Conservation (phyloP, 2,329 filamentous ascomycete species). For the Fusarium ramigenum region DNA sequence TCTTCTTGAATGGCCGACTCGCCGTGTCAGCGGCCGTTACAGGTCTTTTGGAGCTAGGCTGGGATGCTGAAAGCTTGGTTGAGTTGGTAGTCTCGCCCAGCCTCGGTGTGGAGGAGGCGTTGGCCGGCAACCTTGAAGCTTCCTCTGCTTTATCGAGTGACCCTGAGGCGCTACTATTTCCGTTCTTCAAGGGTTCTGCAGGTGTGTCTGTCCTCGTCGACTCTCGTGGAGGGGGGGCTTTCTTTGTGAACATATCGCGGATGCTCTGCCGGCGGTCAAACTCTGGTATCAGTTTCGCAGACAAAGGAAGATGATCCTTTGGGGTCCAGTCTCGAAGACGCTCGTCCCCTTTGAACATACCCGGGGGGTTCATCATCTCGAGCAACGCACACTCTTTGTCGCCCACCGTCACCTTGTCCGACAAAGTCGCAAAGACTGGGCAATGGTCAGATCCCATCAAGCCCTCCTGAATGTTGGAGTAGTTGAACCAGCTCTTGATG, state of each 20-base stretch:
- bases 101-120: background rate
- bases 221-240: slow-evolving; percentile 18
- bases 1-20: slow-evolving; percentile 38
- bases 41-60: slow-evolving; percentile 27
- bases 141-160: background rate
- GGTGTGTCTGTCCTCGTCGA: background rate
- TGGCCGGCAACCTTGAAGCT: background rate
- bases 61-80: background rate
- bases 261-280: slow-evolving; percentile 88
- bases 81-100: background rate
- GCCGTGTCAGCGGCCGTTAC: slow-evolving; percentile 11
- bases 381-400: slow-evolving; percentile 63
- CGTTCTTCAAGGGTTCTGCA: background rate
- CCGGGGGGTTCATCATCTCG: slow-evolving; percentile 82
- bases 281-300: slow-evolving; percentile 85
- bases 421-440: slow-evolving; percentile 83
- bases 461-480: slow-evolving; percentile 90
- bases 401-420: slow-evolving; percentile 66
- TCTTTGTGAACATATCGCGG: slow-evolving; percentile 84
- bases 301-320: slow-evolving; percentile 76
- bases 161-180: background rate
- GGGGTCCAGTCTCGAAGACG: slow-evolving; percentile 72
- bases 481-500: slow-evolving; percentile 82
- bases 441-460: slow-evolving; percentile 97
- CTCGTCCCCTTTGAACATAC: slow-evolving; percentile 74